Base-by-base conservation (phyloP, 140 eudicot genomes). In the Flaveria floridana region DNA sequence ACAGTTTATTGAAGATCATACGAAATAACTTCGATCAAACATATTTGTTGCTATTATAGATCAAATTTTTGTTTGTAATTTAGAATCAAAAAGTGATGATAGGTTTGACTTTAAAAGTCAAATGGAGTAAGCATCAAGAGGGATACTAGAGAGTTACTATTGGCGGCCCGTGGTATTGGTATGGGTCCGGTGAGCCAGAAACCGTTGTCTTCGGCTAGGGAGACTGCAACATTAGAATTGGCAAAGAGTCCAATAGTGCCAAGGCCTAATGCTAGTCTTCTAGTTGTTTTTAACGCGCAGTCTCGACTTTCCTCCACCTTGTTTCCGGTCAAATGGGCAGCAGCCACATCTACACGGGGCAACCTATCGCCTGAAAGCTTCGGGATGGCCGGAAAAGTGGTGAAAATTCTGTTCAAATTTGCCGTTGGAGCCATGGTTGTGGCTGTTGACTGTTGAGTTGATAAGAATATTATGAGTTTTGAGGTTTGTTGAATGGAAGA, bases 121-220 rank as follows among this genome's bases (percentile, higher is more conserved):
- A 62, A 47, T 26, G 72, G 5, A 44, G 41, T 13, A 48, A 48
- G 23, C 13, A 70, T 52, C 37, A 19, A 50, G 13, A 20, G 71
- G 71, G 76, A 44, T 67, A 53, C 3, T 21, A 75, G 65, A 72
- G 59, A 59, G 28, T 84, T 86, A 89, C 96, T 82, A 65, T 89
- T 92, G 2, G 53, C 13, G 21, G 82, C 90, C 6, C 80, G 81
- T 14, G 92, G 92, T 2, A 79, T 67, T 2, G 91, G 95, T 20
- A 92, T n/a, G 26, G 89, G 92, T 39, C 88, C 85, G 14, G 67
- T 68, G 77, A 87, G 77, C 95, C 95, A 92, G 51, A 55, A 79
- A 3, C 95, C 96, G 70, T 92, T 89, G 72, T 85, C 96, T 14
- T 87, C 87, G 3, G 97, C 97, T 44, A 71, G 83, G 8, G 90